A percentile compares a stretch with the other conserved stretches of the same genome.
Conservation (phyloP, 169 alveolate genomes). For the Cryptosporidium baileyi region DNA sequence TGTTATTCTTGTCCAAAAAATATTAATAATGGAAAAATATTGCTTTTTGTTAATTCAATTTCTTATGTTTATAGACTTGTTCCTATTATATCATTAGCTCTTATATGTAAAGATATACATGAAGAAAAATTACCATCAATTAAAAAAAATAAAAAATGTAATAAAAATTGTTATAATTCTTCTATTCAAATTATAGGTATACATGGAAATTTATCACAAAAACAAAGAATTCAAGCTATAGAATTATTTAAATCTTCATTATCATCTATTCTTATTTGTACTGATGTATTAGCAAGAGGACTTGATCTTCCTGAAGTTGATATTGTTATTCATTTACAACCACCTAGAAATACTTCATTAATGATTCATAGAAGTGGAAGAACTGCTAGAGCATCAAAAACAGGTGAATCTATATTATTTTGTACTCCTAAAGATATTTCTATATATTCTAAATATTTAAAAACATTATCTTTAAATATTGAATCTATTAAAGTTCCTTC, state of each 20-base stretch:
- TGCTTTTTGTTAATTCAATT: constrained; percentile 80
- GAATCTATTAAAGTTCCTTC: constrained; percentile 2
- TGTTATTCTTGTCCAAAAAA: constrained; percentile 35
- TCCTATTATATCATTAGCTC: constrained; percentile 66
- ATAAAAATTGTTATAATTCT: not conserved
- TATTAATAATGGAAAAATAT: constrained; percentile 65
- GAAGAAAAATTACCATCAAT: constrained; percentile 69
- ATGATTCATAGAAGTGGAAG: constrained; percentile 98
- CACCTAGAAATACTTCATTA: constrained; percentile 92
- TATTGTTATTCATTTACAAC: constrained; percentile 94
- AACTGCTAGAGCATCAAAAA: constrained; percentile 90
- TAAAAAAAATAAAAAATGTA: constrained; percentile 35
- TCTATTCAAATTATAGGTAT: constrained; percentile 58
- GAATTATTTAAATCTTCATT: constrained; percentile 75
- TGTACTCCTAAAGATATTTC: constrained; percentile 80
- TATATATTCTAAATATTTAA: constrained; percentile 28
- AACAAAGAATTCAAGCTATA: constrained; percentile 78
- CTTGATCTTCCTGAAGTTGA: constrained; percentile 96
- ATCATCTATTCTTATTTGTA: constrained; percentile 85
- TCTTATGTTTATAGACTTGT: constrained; percentile 79
- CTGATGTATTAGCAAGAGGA: constrained; percentile 97
- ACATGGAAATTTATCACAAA: constrained; percentile 80
- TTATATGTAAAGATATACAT: constrained; percentile 35
- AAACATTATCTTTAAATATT: constrained; percentile 34
- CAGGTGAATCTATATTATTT: constrained; percentile 79